Base-by-base conservation (phyloP, 306 rosid genomes). In the Echinosophora koreensis region DNA sequence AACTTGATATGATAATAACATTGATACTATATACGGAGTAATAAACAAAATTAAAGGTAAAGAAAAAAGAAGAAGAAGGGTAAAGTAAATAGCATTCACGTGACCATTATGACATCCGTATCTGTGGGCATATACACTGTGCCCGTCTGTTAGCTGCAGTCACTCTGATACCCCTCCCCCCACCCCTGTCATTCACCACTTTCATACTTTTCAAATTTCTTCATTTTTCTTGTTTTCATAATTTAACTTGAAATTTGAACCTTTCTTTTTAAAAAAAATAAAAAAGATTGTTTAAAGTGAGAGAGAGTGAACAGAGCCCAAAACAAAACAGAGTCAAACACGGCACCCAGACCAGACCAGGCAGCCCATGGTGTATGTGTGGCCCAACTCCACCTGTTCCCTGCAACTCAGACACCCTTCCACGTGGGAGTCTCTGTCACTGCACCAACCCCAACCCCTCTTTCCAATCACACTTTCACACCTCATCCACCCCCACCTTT, bases 351-450 rank as follows among this genome's bases (percentile, higher is more conserved):
- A 75, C 69, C 17, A 44, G 71, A 77, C 82, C 84, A 62, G 73
- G 35, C 17, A 44, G 71, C 80, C 82, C 84, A 62, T 77, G 35
- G 11, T 65, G 62, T 73, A 34, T 35, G 66, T 65, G 76, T 75
- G 81, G 80, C 77, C 83, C 86, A 86, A 71, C 79, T 69, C 34
- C 71, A 78, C 67, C 85, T 91, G 93, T 89, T 88, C 87, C 97
- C 97, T 88, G 83, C 91, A 3, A 63, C 88, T 80, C 82, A 75
- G 96, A 90, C 97, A 94, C 89, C 83, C 69, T 34, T 83, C 92
- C 91, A 92, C 93, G 91, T 90, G 95, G 81, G 88, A 72, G 42
- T 74, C 84, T 51, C 84, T 74, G 81, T 77, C 85, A 75, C 67
- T 68, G 15, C 66, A 17, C 79, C 66, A 76, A 69, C 63, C 69